Evolutionary conservation across 495 filamentous ascomycete genomes (phyloP), one percentile per base, ranked within the genome.

Genomic region (Penicillium angulare): DNA sequence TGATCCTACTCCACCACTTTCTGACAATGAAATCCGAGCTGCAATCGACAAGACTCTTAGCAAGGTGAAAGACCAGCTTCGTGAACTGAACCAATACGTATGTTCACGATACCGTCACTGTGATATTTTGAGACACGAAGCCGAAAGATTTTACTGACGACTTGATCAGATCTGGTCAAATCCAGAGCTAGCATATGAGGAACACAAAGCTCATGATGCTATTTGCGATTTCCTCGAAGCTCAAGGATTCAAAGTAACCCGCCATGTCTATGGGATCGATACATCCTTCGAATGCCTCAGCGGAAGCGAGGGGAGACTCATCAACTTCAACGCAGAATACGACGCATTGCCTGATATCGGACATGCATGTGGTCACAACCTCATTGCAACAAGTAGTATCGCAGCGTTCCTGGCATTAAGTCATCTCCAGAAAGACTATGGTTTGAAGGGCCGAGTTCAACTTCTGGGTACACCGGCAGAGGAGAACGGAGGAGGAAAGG

Each of bases 391-490:
- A 0, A 78, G 77, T 17, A 86, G 84, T 3, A 61, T 87, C 7
- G 74, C 79, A 0, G 84, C 70, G 0, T 84, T 77, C 10, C 58
- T 88, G 6, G 82, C 81, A 13, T 69, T 82, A 0, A 41, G 21
- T 80, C 74, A 0, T 55, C 73, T 7, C 55, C 78, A 10, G 23
- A 65, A 65, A 33, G 52, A 71, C 26, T 71, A 74, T 36, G 53
- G 59, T 1, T 60, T 85, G 5, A 62, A 66, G 0, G 86, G 86
- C 3, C 81, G 81, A 42, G 71, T 85, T 0, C 67, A 83, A 40
- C 58, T 90, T 26, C 79, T 89, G 17, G 86, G 86, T 16, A 89
- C 86, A 0, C 86, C 86, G 0, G 86, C 81, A 0, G 86, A 90
- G 64, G 86, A 89, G 70, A 80, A 79, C 16, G 83, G 84, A 9